Evolutionary conservation across 164 flowering plant genomes (phyloP).

Genomic region (Magnolia sinica): DNA sequence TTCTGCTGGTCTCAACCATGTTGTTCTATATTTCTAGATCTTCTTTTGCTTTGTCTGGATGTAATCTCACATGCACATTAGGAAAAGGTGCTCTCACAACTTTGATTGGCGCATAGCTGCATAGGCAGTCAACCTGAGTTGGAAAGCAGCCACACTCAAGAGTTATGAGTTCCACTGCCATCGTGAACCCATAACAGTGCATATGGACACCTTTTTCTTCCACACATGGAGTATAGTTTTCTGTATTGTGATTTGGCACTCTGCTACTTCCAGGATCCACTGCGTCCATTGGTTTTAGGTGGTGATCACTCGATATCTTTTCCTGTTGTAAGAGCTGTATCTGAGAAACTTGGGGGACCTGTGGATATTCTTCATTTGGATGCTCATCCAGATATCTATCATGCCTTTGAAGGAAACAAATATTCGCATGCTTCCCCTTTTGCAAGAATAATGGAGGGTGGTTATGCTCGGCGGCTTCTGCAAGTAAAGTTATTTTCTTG

Average conservation of each 20-base stretch:
- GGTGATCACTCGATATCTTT: constrained; percentile 97
- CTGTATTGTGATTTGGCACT: background rate
- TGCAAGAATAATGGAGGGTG: constrained; percentile 99
- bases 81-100: background rate
- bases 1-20: background rate
- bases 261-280: constrained; percentile 55
- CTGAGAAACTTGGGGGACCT: constrained; percentile 97
- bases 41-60: background rate
- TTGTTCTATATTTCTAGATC: background rate
- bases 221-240: background rate
- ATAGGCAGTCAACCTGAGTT: too few relatives aligned
- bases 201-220: background rate
- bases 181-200: background rate
- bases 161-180: background rate
- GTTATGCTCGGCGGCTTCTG: constrained; percentile 88
- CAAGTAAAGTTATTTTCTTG: constrained; percentile 44
- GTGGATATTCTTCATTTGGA: constrained; percentile 95
- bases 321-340: constrained; percentile 92
- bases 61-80: background rate
- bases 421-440: constrained; percentile 98
- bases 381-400: constrained; percentile 99
- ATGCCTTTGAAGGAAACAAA: constrained; percentile 89
- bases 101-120: too few relatives aligned
- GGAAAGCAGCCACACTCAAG: too few relatives aligned
- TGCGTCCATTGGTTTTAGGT: constrained; percentile 89